Evolutionary conservation across 2,329 filamentous ascomycete genomes (phyloP).

Genomic region (Ambrosiella beaveri): DNA sequence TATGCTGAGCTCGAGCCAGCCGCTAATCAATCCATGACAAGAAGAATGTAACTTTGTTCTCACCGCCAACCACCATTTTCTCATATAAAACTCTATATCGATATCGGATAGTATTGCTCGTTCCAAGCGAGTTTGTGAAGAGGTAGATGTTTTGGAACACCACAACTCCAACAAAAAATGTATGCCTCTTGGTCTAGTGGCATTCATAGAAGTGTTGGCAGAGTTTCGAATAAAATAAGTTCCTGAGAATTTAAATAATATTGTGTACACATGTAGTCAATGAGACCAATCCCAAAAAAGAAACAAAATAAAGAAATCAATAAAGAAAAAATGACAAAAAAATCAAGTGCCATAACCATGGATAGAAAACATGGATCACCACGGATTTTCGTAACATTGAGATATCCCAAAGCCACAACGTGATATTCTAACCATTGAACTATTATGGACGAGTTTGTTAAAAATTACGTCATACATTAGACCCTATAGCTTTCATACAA

Average conservation of each 20-base stretch:
- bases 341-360: slow-evolving; percentile 12
- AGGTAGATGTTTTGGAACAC: too few relatives aligned
- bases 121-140: too few relatives aligned
- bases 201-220: too few relatives aligned
- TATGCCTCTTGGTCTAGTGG: too few relatives aligned
- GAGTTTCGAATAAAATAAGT: too few relatives aligned
- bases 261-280: not conserved
- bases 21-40: not conserved
- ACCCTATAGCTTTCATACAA: too few relatives aligned
- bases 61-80: not conserved
- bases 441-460: slow-evolving; percentile 6
- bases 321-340: not conserved
- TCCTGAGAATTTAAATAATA: too few relatives aligned
- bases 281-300: not conserved
- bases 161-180: too few relatives aligned
- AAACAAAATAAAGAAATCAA: not conserved
- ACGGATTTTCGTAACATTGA: slow-evolving; percentile 5
- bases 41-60: not conserved
- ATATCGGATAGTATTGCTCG: too few relatives aligned
- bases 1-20: not conserved
- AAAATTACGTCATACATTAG: not conserved
- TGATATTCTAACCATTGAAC: slow-evolving; percentile 13
- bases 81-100: too few relatives aligned
- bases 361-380: slow-evolving; percentile 14
- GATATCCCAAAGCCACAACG: slow-evolving; percentile 8